A percentile compares a stretch with the other conserved stretches of the same genome.
Evolutionary conservation across 345 rosid genomes (phyloP).

Genomic region (Syzygium aqueum): DNA sequence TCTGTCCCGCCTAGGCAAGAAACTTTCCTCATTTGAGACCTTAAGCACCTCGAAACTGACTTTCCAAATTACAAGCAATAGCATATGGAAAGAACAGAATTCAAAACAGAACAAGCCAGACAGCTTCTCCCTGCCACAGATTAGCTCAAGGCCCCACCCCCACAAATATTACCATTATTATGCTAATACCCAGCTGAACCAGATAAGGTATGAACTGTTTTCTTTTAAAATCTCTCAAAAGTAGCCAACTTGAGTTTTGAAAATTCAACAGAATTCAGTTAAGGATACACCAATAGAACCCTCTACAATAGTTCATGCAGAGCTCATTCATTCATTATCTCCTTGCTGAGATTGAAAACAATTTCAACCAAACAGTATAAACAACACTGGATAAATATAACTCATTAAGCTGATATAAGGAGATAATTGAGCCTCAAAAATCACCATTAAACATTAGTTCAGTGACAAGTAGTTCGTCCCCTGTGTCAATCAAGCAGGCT

Average conservation of each 20-base stretch:
- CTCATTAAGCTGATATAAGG: background rate
- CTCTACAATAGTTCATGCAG: background rate
- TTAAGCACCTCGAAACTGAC: background rate
- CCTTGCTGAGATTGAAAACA: background rate
- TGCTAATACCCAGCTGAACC: background rate
- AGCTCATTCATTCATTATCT: background rate
- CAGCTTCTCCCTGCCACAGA: background rate
- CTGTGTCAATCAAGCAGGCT: constrained; percentile 98
- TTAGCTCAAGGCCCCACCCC: background rate
- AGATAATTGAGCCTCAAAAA: background rate
- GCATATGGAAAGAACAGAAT: background rate
- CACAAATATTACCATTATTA: background rate
- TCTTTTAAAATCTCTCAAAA: background rate
- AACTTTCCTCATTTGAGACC: background rate
- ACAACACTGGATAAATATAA: background rate
- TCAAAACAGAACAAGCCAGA: background rate
- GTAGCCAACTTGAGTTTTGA: background rate
- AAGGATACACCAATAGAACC: background rate
- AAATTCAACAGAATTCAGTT: background rate
- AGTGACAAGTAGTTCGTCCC: constrained; percentile 97
- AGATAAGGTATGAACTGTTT: background rate
- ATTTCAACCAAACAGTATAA: background rate
- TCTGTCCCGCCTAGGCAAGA: background rate
- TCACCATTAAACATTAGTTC: constrained; percentile 97
- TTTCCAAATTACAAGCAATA: background rate